A percentile compares a stretch with the other conserved stretches of the same genome.
Conservation (phyloP, 306 rosid genomes). For the Trifolium fragiferum region DNA sequence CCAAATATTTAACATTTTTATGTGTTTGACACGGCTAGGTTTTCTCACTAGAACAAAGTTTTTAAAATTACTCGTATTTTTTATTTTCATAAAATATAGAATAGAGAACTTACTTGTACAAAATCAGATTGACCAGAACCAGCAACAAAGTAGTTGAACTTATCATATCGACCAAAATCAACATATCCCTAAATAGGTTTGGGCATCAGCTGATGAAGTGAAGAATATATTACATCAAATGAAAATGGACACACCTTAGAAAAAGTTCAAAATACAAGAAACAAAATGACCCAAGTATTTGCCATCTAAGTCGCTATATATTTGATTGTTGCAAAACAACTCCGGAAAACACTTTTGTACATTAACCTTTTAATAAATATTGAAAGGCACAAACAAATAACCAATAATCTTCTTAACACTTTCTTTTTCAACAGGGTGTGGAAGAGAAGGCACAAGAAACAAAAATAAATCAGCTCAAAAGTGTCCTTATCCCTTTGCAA, state of each 20-base stretch:
- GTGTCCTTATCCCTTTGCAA: conserved; percentile 3
- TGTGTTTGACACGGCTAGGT: conserved; percentile 16
- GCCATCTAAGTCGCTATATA: conserved; percentile 11
- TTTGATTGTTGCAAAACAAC: neutral
- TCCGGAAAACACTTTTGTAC: neutral
- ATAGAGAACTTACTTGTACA: conserved; percentile 73
- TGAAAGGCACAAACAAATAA: neutral
- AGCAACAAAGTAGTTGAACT: conserved; percentile 70
- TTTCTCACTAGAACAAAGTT: conserved; percentile 32
- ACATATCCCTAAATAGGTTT: conserved; percentile 77
- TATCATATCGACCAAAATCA: conserved; percentile 83
- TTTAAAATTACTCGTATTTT: conserved; percentile 14
- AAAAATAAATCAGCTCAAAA: conserved; percentile 21
- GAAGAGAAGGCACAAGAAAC: conserved; percentile 23
- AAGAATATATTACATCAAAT: conserved; percentile 36
- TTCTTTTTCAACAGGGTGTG: neutral
- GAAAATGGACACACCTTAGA: conserved; percentile 15
- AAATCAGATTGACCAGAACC: conserved; percentile 73
- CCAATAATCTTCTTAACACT: conserved; percentile 13
- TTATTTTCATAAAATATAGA: conserved; percentile 1
- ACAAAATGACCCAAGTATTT: conserved; percentile 17
- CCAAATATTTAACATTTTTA: conserved; percentile 35
- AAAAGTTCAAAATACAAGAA: conserved; percentile 22
- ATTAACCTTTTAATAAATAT: neutral
- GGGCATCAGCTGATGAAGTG: conserved; percentile 40